A percentile compares a stretch with the other conserved stretches of the same genome.
Conservation (phyloP, 2,329 filamentous ascomycete species). For the Botrytis galanthina region DNA sequence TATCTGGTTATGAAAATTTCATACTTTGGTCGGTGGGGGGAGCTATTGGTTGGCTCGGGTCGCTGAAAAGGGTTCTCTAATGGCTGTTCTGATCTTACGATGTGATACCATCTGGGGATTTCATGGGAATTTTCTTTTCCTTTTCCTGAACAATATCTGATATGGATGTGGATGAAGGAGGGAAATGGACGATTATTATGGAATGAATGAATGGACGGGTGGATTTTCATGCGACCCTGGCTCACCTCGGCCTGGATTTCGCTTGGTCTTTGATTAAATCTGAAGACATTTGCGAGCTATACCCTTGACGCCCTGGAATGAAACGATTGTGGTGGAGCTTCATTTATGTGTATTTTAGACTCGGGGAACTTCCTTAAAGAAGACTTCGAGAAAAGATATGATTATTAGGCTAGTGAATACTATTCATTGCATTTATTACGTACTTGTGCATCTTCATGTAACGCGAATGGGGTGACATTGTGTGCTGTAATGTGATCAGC, state of each 20-base stretch:
- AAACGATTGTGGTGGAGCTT: constrained; percentile 6
- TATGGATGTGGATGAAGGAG: not conserved
- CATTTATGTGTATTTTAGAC: constrained; percentile 14
- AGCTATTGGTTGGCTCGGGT: constrained; percentile 8
- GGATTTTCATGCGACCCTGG: constrained; percentile 8
- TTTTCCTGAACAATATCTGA: constrained; percentile 9
- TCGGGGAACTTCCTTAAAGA: not conserved
- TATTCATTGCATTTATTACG: constrained; percentile 7
- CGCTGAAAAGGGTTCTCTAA: not conserved
- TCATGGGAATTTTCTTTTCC: not conserved
- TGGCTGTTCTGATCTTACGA: constrained; percentile 11
- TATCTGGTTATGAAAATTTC: constrained; percentile 11
- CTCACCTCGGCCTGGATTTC: constrained; percentile 6
- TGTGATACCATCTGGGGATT: constrained; percentile 9
- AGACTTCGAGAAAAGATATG: not conserved
- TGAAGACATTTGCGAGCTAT: constrained; percentile 5
- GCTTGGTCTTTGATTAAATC: constrained; percentile 11
- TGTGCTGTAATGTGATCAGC: not conserved
- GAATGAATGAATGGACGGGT: constrained; percentile 4
- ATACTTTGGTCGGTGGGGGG: constrained; percentile 4
- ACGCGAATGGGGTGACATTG: not conserved
- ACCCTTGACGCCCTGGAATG: constrained; percentile 12
- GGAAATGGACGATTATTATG: constrained; percentile 7
- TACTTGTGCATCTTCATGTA: not conserved
- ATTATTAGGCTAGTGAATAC: constrained; percentile 13